phyloP scores from a whole-genome alignment of 176 grass and related monocot genomes.

The Rhynchospora pubera region DNA sequence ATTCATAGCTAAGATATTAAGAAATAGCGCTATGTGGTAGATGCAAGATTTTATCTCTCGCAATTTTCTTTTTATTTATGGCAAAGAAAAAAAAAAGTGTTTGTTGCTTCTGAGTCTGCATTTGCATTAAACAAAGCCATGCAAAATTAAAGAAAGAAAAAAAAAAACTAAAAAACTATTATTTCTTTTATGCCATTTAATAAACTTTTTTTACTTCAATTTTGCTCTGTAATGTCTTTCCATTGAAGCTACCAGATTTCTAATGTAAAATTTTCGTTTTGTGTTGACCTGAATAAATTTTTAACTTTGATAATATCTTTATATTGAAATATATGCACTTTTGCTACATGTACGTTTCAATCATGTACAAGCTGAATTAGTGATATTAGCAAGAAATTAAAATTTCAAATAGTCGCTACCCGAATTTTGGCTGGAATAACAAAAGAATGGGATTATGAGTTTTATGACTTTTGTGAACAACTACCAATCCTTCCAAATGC shows the following conservation, averaged over 20 bases:
- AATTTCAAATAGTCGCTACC: too few species aligned
- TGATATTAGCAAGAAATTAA: too few species aligned
- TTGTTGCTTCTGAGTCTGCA: background rate
- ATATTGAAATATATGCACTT: background rate
- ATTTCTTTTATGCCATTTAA: background rate
- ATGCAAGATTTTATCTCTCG: background rate
- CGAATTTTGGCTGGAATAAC: too few species aligned
- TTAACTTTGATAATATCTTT: background rate
- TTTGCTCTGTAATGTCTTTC: background rate
- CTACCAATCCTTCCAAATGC: too few species aligned
- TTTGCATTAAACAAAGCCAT: background rate
- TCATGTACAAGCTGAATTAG: too few species aligned
- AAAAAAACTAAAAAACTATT: background rate
- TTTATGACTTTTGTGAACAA: too few species aligned
- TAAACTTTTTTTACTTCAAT: background rate
- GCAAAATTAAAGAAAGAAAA: background rate
- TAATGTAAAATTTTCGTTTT: background rate
- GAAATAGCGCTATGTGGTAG: background rate
- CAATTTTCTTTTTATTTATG: background rate
- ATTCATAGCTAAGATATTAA: background rate
- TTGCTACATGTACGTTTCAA: background rate
- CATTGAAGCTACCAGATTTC: background rate
- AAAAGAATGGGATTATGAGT: too few species aligned
- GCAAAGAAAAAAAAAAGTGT: background rate
- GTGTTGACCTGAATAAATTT: background rate